A percentile compares a stretch with the other conserved stretches of the same genome.
Evolutionary conservation across 2,329 filamentous ascomycete genomes (phyloP).

Genomic region (Curvularia sp.): DNA sequence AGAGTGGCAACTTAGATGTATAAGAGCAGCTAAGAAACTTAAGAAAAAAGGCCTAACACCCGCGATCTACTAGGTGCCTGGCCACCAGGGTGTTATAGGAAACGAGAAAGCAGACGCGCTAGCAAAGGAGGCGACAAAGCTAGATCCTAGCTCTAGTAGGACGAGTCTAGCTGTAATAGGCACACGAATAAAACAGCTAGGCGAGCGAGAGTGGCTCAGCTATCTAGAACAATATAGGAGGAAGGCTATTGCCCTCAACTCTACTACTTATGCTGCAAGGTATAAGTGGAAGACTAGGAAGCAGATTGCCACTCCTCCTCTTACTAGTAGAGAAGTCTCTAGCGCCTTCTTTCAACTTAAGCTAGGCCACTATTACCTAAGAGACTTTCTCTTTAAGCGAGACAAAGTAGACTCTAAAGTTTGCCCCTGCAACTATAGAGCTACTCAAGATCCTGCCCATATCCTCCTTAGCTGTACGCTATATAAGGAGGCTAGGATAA

Average conservation of each 20-base stretch:
- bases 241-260: background rate
- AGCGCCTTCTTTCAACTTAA: background rate
- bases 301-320: background rate
- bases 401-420: background rate
- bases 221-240: background rate
- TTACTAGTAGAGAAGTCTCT: background rate
- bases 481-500: background rate
- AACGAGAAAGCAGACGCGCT: no score
- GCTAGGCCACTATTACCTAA: background rate
- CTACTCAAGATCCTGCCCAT: background rate
- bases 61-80: background rate
- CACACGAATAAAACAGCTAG: no score
- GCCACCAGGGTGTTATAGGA: background rate
- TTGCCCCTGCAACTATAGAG: background rate
- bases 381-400: background rate
- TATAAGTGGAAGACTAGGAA: background rate
- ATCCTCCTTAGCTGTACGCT: background rate
- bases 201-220: no score
- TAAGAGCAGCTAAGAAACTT: background rate
- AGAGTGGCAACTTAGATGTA: background rate
- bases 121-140: no score
- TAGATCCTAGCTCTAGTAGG: no score
- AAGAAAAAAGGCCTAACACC: background rate
- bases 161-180: no score
- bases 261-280: background rate